These are phyloP conservation scores for Neoboletus subvelutipes DNA, from an alignment of 768 basidiomycete genomes.

Conservation along the genomic window DNA sequence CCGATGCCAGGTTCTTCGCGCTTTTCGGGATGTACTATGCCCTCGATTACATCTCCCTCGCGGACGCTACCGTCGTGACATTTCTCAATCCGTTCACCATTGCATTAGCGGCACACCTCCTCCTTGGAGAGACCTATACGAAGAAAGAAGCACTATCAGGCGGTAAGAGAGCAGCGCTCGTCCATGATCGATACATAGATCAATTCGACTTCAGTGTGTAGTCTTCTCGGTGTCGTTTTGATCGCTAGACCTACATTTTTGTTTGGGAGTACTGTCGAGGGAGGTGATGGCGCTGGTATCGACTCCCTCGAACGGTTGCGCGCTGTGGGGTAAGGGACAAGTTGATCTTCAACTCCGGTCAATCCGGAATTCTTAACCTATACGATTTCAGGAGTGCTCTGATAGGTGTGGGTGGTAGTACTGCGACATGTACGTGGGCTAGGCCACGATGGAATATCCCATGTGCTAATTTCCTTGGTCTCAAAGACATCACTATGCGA, in stretches of 20 bases:
- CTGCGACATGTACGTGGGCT: neutral
- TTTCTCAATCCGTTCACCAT: neutral
- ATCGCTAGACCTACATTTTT: conserved; percentile 36
- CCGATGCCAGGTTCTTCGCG: conserved; percentile 52
- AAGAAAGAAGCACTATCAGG: neutral
- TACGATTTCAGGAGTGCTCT: neutral
- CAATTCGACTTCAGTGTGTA: conserved; percentile 21
- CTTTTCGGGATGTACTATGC: neutral
- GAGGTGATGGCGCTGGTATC: neutral
- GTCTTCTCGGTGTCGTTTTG: conserved; percentile 73
- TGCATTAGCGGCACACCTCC: neutral
- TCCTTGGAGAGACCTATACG: neutral
- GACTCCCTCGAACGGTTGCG: neutral
- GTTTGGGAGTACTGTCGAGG: neutral
- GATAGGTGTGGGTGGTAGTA: neutral
- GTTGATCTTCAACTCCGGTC: neutral
- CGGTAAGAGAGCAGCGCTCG: neutral
- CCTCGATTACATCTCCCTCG: neutral
- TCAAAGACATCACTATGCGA: neutral
- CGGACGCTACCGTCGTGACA: neutral
- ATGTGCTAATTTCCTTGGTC: neutral
- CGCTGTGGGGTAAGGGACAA: neutral
- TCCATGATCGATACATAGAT: neutral
- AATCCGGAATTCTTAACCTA: neutral
- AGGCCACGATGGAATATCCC: neutral